Evolutionary conservation across 176 grass and related monocot species (phyloP), one percentile per base, ranked within the genome.

Genomic region (Saccharum officinarum): DNA sequence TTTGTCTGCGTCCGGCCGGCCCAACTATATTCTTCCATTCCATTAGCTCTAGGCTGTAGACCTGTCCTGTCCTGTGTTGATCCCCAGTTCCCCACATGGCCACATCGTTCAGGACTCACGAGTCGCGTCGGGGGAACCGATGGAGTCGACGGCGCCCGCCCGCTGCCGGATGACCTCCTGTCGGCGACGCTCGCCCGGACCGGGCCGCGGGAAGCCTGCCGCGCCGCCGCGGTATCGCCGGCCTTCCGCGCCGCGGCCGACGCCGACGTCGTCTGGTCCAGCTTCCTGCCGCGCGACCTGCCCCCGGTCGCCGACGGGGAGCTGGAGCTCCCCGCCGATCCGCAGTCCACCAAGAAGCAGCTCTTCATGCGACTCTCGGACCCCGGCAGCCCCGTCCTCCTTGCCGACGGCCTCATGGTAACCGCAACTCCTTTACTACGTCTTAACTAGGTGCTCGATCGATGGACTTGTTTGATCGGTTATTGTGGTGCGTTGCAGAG

Each of bases 231-330:
- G 3, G 89, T 85, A 30, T 97, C 85, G 7, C 54, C 66, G 18
- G 66, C 71, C 74, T 94, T 97, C 87, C 87, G 66, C 45, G n/a
- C 71, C 40, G 87, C 92, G 1, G 86, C 92, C 4, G 88, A 75
- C 31, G 92, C 95, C n/a, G 92, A 97, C 77, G 37, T 40, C 80
- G 90, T 89, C 68, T 97, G 92, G 95, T 16, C 77, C 61, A 8
- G 73, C 38, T 92, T 97, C 86, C 78, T 94, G 28, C 92, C 95
- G 7, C 20, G 8, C 31, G 81, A 85, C 75, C 61, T 62, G 13
- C 61, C 39, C 3, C 78, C 77, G 9, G 70, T 94, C 55, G 77
- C 91, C 17, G 63, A 89, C 4, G 72, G 88, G 20, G 92, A 91
- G 46, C 62, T 79, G 20, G 92, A 91, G 46, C 62, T 79, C 25